Evolutionary conservation across 192 early-diverging fungal species (phyloP).

Genomic region (Allomyces macrogynus): DNA sequence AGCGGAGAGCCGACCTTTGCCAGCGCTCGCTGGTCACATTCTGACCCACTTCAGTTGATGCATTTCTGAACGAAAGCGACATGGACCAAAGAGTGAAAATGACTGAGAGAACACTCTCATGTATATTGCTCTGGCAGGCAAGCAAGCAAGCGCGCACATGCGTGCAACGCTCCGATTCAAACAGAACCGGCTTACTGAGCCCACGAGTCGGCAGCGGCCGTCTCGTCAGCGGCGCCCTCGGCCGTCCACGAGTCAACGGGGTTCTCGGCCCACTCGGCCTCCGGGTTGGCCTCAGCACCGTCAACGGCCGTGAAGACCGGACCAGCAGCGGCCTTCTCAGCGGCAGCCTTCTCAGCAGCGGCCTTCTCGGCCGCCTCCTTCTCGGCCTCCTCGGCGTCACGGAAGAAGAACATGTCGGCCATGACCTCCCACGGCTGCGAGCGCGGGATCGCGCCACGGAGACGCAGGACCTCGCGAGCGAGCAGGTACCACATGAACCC

Average conservation of each 20-base stretch:
- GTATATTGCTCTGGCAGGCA: too few relatives aligned
- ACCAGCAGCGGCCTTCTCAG: background rate
- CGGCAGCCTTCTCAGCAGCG: slow-evolving; percentile 17
- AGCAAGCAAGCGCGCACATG: too few relatives aligned
- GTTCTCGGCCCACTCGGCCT: too few relatives aligned
- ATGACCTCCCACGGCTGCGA: slow-evolving; percentile 81
- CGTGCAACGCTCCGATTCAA: too few relatives aligned
- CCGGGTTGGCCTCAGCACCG: slow-evolving; percentile 7
- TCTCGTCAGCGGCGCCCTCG: too few relatives aligned
- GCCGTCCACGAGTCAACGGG: too few relatives aligned
- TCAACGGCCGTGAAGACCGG: slow-evolving; percentile 3
- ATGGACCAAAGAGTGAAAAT: too few relatives aligned
- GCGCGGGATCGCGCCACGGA: slow-evolving; percentile 80
- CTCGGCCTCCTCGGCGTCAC: slow-evolving; percentile 89
- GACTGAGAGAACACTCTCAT: too few relatives aligned
- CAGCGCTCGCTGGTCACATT: too few relatives aligned
- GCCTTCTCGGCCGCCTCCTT: slow-evolving; percentile 46
- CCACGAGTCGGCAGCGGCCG: background rate
- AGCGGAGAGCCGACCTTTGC: too few relatives aligned
- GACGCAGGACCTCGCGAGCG: slow-evolving; percentile 95
- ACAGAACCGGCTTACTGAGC: background rate
- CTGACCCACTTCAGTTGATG: too few relatives aligned
- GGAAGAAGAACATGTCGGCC: slow-evolving; percentile 99
- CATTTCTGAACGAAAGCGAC: too few relatives aligned
- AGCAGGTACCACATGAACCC: slow-evolving; percentile 95